Evolutionary conservation across 805 yeast genomes (phyloP).

Genomic region (Ogataea philodendri): DNA sequence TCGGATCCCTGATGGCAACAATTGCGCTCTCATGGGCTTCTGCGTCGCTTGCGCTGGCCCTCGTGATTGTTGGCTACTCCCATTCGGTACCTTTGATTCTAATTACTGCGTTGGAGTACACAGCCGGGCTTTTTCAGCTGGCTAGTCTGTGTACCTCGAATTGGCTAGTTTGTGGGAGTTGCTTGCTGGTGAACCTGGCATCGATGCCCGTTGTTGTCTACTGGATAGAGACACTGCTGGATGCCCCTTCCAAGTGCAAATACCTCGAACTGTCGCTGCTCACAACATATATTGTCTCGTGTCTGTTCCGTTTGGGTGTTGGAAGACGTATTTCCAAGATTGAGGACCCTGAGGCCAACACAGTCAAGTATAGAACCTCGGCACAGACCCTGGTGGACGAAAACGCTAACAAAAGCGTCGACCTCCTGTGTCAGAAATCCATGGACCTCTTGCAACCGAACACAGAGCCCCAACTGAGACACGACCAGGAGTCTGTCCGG

Average conservation of each 20-base stretch:
- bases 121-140: conserved; percentile 5
- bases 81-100: conserved; percentile 6
- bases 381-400: conserved; percentile 22
- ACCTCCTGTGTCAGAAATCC: conserved; percentile 8
- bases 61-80: conserved; percentile 8
- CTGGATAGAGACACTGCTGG: conserved; percentile 17
- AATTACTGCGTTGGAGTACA: conserved; percentile 5
- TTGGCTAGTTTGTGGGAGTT: background rate
- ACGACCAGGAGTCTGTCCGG: background rate
- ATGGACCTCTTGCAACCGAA: too few relatives aligned
- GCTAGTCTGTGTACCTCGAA: conserved; percentile 1
- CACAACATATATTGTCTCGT: conserved; percentile 9
- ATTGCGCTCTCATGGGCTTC: conserved; percentile 11
- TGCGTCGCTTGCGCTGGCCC: conserved; percentile 15
- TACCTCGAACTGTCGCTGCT: conserved; percentile 5
- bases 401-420: conserved; percentile 6
- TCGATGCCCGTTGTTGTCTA: conserved; percentile 15
- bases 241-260: background rate
- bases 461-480: background rate
- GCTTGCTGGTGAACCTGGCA: conserved; percentile 6
- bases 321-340: background rate
- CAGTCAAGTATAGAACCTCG: conserved; percentile 18
- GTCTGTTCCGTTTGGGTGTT: conserved; percentile 6
- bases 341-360: conserved; percentile 5
- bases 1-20: conserved; percentile 11